These are phyloP conservation scores for Cutaneotrichosporon sp. DNA, from an alignment of 1,284 basidiomycete genomes.

Conservation along the genomic window DNA sequence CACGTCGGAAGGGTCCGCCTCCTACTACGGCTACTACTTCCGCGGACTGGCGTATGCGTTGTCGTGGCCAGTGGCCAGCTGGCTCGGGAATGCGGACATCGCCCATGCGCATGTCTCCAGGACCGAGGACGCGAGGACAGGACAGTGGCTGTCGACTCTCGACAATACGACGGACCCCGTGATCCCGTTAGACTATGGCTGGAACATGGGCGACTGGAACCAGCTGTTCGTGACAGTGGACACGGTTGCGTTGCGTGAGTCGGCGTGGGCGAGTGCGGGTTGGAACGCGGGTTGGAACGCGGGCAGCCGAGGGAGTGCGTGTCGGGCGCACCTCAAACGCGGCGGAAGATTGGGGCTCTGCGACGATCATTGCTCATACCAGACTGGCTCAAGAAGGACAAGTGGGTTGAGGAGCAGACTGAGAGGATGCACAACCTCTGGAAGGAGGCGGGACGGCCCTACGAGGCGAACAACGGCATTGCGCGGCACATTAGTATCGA, in stretches of 20 bases:
- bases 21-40: constrained; percentile 52
- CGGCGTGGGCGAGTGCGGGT: not conserved
- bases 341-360: not conserved
- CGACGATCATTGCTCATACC: constrained; percentile 6
- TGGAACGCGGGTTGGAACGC: no score
- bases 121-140: constrained; percentile 54
- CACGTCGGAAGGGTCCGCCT: constrained; percentile 48
- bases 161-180: constrained; percentile 51
- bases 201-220: constrained; percentile 56
- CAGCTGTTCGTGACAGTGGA: constrained; percentile 46
- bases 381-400: constrained; percentile 53
- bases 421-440: constrained; percentile 41
- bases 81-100: constrained; percentile 52
- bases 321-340: no score
- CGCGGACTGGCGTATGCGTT: constrained; percentile 55
- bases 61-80: constrained; percentile 53
- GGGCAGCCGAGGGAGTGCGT: not conserved
- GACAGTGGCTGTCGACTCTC: constrained; percentile 51
- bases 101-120: constrained; percentile 48
- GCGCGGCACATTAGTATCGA: constrained; percentile 36
- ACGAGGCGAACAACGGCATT: constrained; percentile 42
- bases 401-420: constrained; percentile 48
- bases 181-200: constrained; percentile 50
- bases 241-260: constrained; percentile 53
- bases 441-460: constrained; percentile 41